Evolutionary conservation across 495 filamentous ascomycete genomes (phyloP).

Genomic region (Chaetomium fimeti): DNA sequence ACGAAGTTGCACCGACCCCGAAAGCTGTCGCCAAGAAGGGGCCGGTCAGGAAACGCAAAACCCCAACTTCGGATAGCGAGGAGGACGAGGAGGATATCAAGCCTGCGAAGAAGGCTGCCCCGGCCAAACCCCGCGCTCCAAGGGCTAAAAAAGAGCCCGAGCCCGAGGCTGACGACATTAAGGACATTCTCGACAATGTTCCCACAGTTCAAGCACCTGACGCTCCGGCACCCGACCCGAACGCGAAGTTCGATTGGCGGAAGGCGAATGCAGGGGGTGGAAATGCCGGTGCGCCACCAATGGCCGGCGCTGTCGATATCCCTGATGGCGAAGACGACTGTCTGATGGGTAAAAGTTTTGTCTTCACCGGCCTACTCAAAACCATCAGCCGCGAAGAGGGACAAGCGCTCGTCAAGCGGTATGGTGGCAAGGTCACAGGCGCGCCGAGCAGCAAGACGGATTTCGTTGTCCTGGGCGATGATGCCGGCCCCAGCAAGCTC

Average conservation of each 20-base stretch:
- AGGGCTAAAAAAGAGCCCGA: conserved; percentile 61
- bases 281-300: conserved; percentile 59
- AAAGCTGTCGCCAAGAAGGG: conserved; percentile 44
- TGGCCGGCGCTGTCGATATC: conserved; percentile 64
- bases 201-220: conserved; percentile 77
- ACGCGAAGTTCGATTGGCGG: conserved; percentile 70
- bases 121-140: conserved; percentile 55
- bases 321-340: conserved; percentile 87
- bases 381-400: conserved; percentile 81
- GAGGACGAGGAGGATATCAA: conserved; percentile 46
- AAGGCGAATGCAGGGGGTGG: conserved; percentile 52
- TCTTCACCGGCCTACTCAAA: conserved; percentile 90
- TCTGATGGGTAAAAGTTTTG: conserved; percentile 87
- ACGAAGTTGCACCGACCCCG: conserved; percentile 35
- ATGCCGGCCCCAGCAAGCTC: conserved; percentile 94
- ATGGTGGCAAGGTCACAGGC: conserved; percentile 87
- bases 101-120: conserved; percentile 53
- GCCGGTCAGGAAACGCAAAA: conserved; percentile 50
- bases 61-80: conserved; percentile 45
- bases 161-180: conserved; percentile 61
- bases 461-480: conserved; percentile 85
- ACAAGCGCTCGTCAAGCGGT: conserved; percentile 81
- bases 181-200: conserved; percentile 84
- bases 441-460: conserved; percentile 88
- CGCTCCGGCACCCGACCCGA: conserved; percentile 63